A percentile compares a stretch with the other conserved stretches of the same genome.
phyloP scores from a whole-genome alignment of 1,139 yeast genomes.

The Lodderomyces pseudojiufengensis region DNA sequence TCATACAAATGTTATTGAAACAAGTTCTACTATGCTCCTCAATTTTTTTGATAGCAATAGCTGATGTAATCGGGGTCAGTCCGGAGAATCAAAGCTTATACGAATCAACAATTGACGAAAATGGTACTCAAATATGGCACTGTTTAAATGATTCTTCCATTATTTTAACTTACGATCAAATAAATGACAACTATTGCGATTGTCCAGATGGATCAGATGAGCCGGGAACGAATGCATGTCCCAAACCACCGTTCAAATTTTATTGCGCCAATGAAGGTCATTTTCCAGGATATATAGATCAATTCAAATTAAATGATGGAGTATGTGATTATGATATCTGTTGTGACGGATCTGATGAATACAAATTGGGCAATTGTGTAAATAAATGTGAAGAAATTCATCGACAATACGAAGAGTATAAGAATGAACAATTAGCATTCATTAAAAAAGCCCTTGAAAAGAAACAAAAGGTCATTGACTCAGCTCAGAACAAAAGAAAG shows the following conservation, averaged over 20 bases:
- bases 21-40: neutral
- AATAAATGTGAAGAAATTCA: constrained; percentile 53
- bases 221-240: constrained; percentile 92
- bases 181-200: constrained; percentile 90
- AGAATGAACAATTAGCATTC: constrained; percentile 14
- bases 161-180: constrained; percentile 52
- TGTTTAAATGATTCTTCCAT: constrained; percentile 69
- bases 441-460: constrained; percentile 21
- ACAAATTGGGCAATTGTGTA: constrained; percentile 44
- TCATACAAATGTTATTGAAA: neutral
- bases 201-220: constrained; percentile 99
- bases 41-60: neutral
- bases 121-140: constrained; percentile 48
- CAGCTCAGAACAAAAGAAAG: constrained; percentile 20
- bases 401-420: constrained; percentile 26
- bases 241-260: constrained; percentile 43
- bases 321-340: constrained; percentile 86
- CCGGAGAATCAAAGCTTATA: constrained; percentile 48
- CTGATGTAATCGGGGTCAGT: constrained; percentile 25
- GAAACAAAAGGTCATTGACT: constrained; percentile 23
- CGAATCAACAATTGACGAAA: constrained; percentile 45
- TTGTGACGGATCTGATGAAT: constrained; percentile 95
- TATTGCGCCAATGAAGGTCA: constrained; percentile 81
- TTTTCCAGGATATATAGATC: constrained; percentile 51
- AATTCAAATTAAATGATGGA: constrained; percentile 77